Evolutionary conservation across 192 early-diverging fungal genomes (phyloP), one percentile per base, ranked within the genome.

Genomic region (Fimicolochytrium jonesii): DNA sequence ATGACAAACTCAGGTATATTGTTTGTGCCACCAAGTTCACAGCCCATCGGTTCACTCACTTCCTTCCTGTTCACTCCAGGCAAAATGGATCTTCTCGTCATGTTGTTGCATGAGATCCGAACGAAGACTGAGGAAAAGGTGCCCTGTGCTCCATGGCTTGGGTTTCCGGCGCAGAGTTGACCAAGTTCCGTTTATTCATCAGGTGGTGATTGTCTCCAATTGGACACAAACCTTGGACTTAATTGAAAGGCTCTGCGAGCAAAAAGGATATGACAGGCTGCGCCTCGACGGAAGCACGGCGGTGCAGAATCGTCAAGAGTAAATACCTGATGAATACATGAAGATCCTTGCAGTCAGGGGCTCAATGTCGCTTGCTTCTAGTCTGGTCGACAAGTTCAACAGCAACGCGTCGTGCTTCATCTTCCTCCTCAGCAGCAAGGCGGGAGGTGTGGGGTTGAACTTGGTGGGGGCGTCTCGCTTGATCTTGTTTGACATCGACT

Each of bases 161-260:
- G n/a, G n/a, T n/a, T n/a, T n/a, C n/a, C n/a, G n/a, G n/a, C n/a
- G n/a, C n/a, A n/a, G n/a, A n/a, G n/a, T n/a, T n/a, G n/a, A n/a
- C n/a, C n/a, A n/a, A n/a, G n/a, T n/a, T n/a, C n/a, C n/a, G n/a
- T n/a, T n/a, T n/a, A n/a, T n/a, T n/a, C 45, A 25, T 28, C 49
- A 84, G 56, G 80, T 88, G 4, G 86, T 88, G 0, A 58, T 88
- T 3, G 85, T 88, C 11, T 86, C 84, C 15, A 86, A 87, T 57
- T 88, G 77, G 56, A 86, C 83, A 2, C 73, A 84, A 43, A 79
- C 77, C 4, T 62, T 88, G 3, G 86, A 88, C 60, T 44, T 87
- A 7, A 61, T 86, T 18, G 76, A 82, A 64, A 59, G 35, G 17
- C 47, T 81, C 23, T 81, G 80, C 48, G 42, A 26, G 3, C 33